Percentiles rank a stretch among this genome's conserved stretches.
These are phyloP conservation scores for Cryptococcus sp. DNA, from an alignment of 1,284 basidiomycete species.

Conservation along the genomic window DNA sequence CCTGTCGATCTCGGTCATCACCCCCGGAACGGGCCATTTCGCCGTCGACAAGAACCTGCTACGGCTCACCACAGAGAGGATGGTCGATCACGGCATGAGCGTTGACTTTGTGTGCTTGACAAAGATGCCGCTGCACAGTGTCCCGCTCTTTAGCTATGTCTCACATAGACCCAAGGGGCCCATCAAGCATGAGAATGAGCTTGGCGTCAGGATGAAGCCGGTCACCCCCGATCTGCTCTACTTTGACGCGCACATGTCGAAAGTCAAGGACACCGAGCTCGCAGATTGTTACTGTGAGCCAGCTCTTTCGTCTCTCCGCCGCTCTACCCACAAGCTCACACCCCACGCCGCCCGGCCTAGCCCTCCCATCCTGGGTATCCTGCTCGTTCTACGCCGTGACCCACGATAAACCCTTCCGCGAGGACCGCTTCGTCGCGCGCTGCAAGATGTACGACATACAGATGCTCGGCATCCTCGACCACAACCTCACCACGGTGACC, in stretches of 20 bases:
- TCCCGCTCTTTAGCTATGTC: constrained; percentile 74
- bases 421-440: constrained; percentile 83
- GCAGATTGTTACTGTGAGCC: constrained; percentile 47
- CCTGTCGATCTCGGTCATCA: constrained; percentile 76
- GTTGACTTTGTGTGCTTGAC: constrained; percentile 86
- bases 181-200: constrained; percentile 47
- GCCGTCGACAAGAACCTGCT: constrained; percentile 86
- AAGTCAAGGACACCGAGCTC: constrained; percentile 34
- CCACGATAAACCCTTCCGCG: constrained; percentile 65
- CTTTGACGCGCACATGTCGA: constrained; percentile 57
- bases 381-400: constrained; percentile 50
- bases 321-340: not conserved
- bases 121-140: constrained; percentile 89
- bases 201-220: constrained; percentile 48
- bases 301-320: not conserved
- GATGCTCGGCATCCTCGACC: constrained; percentile 84
- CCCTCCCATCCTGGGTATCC: constrained; percentile 48
- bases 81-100: constrained; percentile 90
- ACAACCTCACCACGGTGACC: constrained; percentile 82
- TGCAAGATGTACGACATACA: constrained; percentile 94
- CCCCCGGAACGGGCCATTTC: constrained; percentile 92
- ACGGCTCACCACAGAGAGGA: constrained; percentile 87
- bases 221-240: constrained; percentile 70
- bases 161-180: constrained; percentile 51
- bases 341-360: constrained; percentile 9